Base-by-base conservation (phyloP, 2,329 filamentous ascomycete species). In the Trichoderma breve region DNA sequence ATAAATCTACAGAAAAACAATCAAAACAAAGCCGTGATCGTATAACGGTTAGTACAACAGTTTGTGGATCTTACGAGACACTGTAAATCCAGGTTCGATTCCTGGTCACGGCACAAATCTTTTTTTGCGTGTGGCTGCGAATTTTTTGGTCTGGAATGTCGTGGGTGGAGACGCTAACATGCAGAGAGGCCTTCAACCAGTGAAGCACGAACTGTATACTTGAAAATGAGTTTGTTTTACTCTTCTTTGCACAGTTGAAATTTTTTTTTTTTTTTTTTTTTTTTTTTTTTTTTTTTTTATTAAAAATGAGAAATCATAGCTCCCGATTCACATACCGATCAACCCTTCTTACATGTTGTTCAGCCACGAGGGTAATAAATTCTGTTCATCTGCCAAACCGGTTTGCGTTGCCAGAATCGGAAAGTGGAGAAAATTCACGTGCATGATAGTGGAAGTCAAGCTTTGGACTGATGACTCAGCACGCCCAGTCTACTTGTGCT, bases 11-110 rank as follows among this genome's bases (percentile, higher is more conserved):
- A 32, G 28, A 32, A 34, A 21, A 30, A 34, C 57, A 34, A 60
- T 21, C n/a, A 21, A 11, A 14, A 28, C 36, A 26, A 39, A 26
- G 77, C 77, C 76, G 74, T 73, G 71, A 73, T 78, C 74, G 77
- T 79, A 75, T 78, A 79, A 76, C 73, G 77, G 77, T 76, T 67
- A 77, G 76, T 74, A 78, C 76, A 76, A 73, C 75, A 78, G 75
- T 77, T 79, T 78, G 77, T 79, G 77, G 76, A 65, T 73, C 62
- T 11, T 39, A 60, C 36, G 58, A 77, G 74, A 71, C 77, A 78
- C 76, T 78, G 76, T 74, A 77, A 78, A 78, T 76, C 73, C 74
- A 77, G 74, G 77, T 78, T 79, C 76, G 76, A 79, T 75, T 79
- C 75, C 75, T 74, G 71, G 74, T 39, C 58, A 55, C 58, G 74